phyloP scores from a whole-genome alignment of 129 eudicot species.

The Oenanthe sinensis region DNA sequence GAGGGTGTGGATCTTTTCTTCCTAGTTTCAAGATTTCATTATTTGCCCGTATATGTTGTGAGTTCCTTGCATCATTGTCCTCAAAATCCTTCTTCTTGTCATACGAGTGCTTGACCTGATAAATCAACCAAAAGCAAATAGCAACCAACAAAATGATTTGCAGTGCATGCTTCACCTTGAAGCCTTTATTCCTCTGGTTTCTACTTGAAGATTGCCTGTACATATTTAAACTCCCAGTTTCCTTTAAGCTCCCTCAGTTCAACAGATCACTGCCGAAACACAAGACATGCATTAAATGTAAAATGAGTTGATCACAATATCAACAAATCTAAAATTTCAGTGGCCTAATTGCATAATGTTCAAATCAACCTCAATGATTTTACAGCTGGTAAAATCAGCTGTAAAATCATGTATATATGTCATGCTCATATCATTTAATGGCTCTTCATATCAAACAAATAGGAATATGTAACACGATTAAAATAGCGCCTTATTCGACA shows the following conservation, averaged over 20 bases:
- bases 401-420: not conserved
- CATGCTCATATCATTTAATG: not conserved
- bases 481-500: not conserved
- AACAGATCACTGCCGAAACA: constrained; percentile 13
- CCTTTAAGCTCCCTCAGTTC: constrained; percentile 3
- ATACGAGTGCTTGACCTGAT: constrained; percentile 77
- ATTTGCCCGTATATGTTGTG: constrained; percentile 4
- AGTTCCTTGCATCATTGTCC: constrained; percentile 23
- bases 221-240: constrained; percentile 30
- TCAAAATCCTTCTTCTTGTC: constrained; percentile 62
- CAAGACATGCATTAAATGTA: constrained; percentile 3
- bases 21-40: constrained; percentile 44
- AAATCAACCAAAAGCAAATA: constrained; percentile 73
- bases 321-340: not conserved
- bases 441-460: not conserved
- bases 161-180: constrained; percentile 50
- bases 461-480: not conserved
- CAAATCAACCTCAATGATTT: not conserved
- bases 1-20: constrained; percentile 57
- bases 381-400: not conserved
- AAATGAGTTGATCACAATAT: not conserved
- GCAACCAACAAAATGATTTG: constrained; percentile 68
- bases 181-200: constrained; percentile 58
- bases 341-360: not conserved
- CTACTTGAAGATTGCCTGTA: constrained; percentile 60